Base-by-base conservation (phyloP, 257 asterid species). In the Solanum etuberosum region DNA sequence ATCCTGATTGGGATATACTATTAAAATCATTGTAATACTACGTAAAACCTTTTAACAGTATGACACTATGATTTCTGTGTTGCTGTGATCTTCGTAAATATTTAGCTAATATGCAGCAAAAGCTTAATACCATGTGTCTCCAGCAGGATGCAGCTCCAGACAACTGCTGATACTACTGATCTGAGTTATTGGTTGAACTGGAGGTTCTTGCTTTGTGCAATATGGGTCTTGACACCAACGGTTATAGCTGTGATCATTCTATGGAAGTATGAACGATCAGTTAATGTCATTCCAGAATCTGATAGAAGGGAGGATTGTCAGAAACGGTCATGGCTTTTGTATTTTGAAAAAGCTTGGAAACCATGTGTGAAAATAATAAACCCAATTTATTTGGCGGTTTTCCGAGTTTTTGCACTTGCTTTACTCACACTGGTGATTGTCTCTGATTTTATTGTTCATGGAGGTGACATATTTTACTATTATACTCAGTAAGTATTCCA, bases 111-210 rank as follows among this genome's bases (percentile, higher is more conserved):
- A 46, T 46, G 27, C 43, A 46, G 20, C 67, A 86, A 25, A 16
- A 23, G 59, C 27, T 51, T 86, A 32, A 84, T n/a, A 88, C 38
- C 54, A 54, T 25, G 87, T 51, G 65, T 82, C 80, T 90, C 81
- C 83, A 77, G 86, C 94, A 96, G 98, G 92, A 95, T 94, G 98
- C 91, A 86, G 96, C 89, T 92, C 90, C 90, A 86, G 59, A 86
- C 18, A 90, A 87, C 57, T 87, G 92, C 57, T 74, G 98, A 92
- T 87, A 90, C 96, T 65, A 92, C 94, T 88, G 86, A 90, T 71
- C 90, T 92, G 89, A 92, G 93, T 90, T 96, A 94, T 90, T 96
- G 99, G 99, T 94, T 95, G 93, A 90, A 92, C 61, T 96, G 98
- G 98, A 93, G 95, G 82, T 90, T 94, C 87, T 92, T 93, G 63